Base-by-base conservation (phyloP, 2,329 filamentous ascomycete genomes). In the Xylaria sp. region DNA sequence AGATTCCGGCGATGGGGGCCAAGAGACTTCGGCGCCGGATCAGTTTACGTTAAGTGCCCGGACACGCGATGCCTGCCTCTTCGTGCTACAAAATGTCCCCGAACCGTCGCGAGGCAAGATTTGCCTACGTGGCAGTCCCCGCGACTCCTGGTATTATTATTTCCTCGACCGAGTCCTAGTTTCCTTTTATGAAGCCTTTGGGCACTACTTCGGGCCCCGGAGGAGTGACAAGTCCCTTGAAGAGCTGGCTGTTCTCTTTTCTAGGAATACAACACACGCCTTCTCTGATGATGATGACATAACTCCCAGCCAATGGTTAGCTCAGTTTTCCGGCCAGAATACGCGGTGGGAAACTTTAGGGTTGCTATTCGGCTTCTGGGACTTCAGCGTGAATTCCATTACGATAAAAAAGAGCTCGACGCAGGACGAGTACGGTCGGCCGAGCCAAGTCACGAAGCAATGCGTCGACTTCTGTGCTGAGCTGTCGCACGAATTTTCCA, bases 301-400 rank as follows among this genome's bases (percentile, higher is more conserved):
- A 0, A 76, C 79, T n/a, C 70, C 79, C 0, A 69, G 79, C 3
- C 72, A 73, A n/a, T 85, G 82, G 81, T 71, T 80, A 0, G 74
- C 72, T 1, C 80, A 83, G 42, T 82, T 84, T 57, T 76, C 75
- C 0, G 82, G 82, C 0, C 67, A 69, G 0, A 79, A 79, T 17
- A 73, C 82, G 23, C 77, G 83, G 0, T 85, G 83, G 83, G 83
- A 85, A 61, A 79, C 80, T 0, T 63, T 85, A 1, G 83, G 82
- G 0, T 61, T 83, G 11, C 71, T 83, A 1, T 84, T 79, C 28
- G 71, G 66, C 11, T 76, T 74, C 44, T 76, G 73, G 74, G 70
- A 75, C 46, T 72, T 74, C 40, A 65, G 57, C 7, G 56, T 60
- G 13, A 69, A 62, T 31, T 59, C 51, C 3, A 54, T 56, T 9